Percentiles rank a stretch among this genome's conserved stretches.
Evolutionary conservation across 345 rosid species (phyloP).

Genomic region (Rhizophora apiculata): DNA sequence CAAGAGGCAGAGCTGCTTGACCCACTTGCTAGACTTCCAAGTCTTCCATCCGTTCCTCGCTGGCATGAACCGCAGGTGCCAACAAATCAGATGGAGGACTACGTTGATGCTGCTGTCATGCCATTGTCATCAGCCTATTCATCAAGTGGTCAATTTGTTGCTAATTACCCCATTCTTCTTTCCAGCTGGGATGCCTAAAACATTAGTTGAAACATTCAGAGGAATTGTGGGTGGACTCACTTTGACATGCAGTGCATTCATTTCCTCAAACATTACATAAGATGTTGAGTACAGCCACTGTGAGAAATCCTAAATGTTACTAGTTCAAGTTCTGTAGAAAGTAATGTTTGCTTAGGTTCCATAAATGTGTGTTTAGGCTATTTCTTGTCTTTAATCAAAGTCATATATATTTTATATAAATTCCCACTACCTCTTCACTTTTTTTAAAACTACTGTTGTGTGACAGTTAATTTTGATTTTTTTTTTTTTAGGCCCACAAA

Average conservation of each 20-base stretch:
- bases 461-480: no score
- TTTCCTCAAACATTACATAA: no score
- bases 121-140: slow-evolving; percentile 38
- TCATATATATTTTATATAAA: background rate
- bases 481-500: no score
- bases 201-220: background rate
- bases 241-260: background rate
- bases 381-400: slow-evolving; percentile 6
- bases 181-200: slow-evolving; percentile 53
- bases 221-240: slow-evolving; percentile 4
- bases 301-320: no score
- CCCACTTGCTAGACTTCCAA: slow-evolving; percentile 26
- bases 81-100: slow-evolving; percentile 34
- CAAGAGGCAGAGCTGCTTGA: slow-evolving; percentile 12
- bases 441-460: no score
- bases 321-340: no score
- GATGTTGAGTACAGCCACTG: no score
- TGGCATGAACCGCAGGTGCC: slow-evolving; percentile 28
- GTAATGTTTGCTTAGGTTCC: no score
- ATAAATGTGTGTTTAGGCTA: background rate
- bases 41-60: slow-evolving; percentile 24
- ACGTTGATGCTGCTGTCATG: slow-evolving; percentile 2
- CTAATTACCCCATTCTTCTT: slow-evolving; percentile 49
- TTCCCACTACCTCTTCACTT: no score
- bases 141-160: slow-evolving; percentile 38